phyloP scores from a whole-genome alignment of 139 green algal species.

The Chlamydomonas applanata region DNA sequence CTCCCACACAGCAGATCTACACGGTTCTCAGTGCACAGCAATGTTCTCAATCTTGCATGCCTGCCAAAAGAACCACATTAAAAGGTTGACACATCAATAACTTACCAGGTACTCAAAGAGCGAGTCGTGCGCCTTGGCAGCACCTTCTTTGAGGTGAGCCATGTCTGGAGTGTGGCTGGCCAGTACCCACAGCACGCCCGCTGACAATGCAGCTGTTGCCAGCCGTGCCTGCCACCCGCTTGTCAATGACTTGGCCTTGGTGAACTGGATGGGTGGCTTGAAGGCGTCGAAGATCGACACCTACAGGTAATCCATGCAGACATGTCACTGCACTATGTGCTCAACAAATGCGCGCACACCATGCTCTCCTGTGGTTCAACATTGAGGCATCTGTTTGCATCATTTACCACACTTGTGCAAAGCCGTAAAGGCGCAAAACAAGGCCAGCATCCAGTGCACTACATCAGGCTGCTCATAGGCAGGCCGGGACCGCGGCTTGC shows the following conservation, averaged over 20 bases:
- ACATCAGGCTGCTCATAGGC: too few species aligned
- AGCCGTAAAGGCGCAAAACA: too few species aligned
- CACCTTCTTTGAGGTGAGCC: constrained; percentile 30
- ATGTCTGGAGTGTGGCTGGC: constrained; percentile 39
- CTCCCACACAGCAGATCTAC: too few species aligned
- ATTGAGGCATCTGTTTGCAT: too few species aligned
- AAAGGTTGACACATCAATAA: not conserved
- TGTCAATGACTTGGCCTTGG: constrained; percentile 27
- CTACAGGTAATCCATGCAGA: constrained; percentile 16
- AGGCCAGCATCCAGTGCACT: too few species aligned
- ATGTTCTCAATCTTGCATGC: too few species aligned
- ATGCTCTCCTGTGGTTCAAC: not conserved
- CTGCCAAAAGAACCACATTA: too few species aligned
- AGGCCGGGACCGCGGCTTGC: too few species aligned
- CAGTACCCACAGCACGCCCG: constrained; percentile 37
- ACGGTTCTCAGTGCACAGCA: too few species aligned
- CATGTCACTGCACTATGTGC: not conserved
- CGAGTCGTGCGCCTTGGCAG: constrained; percentile 42
- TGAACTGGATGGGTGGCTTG: constrained; percentile 38
- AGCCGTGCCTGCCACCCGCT: constrained; percentile 7
- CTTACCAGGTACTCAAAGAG: constrained; percentile 56
- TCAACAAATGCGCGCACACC: not conserved
- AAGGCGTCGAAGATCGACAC: constrained; percentile 53
- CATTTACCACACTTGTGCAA: too few species aligned
- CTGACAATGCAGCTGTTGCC: constrained; percentile 3